Evolutionary conservation across 352 stramenopile species (phyloP).

Genomic region (Globisporangium irregulare): DNA sequence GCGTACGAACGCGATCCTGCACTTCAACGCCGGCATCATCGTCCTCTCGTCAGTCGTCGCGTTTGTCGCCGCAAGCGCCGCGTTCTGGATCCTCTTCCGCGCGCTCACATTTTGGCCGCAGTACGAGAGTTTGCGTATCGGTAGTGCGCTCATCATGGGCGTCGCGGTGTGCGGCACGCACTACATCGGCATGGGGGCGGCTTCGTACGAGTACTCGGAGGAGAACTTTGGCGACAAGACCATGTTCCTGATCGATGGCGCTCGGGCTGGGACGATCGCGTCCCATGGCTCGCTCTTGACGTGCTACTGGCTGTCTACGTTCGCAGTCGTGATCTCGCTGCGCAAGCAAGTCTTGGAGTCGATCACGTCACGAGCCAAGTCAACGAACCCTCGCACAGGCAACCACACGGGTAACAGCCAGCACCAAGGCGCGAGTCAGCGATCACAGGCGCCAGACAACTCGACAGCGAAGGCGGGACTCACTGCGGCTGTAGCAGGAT

Average conservation of each 20-base stretch:
- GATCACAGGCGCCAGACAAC: slow-evolving; percentile 6
- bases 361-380: slow-evolving; percentile 2
- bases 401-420: slow-evolving; percentile 14
- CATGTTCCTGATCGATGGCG: slow-evolving; percentile 34
- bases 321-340: slow-evolving; percentile 17
- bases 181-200: slow-evolving; percentile 51
- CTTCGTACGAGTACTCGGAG: slow-evolving; percentile 32
- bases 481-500: background rate
- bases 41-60: slow-evolving; percentile 49
- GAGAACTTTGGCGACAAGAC: slow-evolving; percentile 25
- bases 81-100: slow-evolving; percentile 73
- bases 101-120: slow-evolving; percentile 64
- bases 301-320: slow-evolving; percentile 57
- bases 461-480: background rate
- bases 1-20: slow-evolving; percentile 38
- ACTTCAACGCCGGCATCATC: slow-evolving; percentile 37
- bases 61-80: slow-evolving; percentile 51
- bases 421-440: slow-evolving; percentile 8
- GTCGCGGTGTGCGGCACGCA: slow-evolving; percentile 64
- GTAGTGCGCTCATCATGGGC: slow-evolving; percentile 59
- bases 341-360: slow-evolving; percentile 13
- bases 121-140: slow-evolving; percentile 42
- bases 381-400: slow-evolving; percentile 12
- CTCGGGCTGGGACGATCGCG: slow-evolving; percentile 27
- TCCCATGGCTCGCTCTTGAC: slow-evolving; percentile 45